Evolutionary conservation across 2,329 filamentous ascomycete species (phyloP).

Genomic region (Tolypocladium nubicola): DNA sequence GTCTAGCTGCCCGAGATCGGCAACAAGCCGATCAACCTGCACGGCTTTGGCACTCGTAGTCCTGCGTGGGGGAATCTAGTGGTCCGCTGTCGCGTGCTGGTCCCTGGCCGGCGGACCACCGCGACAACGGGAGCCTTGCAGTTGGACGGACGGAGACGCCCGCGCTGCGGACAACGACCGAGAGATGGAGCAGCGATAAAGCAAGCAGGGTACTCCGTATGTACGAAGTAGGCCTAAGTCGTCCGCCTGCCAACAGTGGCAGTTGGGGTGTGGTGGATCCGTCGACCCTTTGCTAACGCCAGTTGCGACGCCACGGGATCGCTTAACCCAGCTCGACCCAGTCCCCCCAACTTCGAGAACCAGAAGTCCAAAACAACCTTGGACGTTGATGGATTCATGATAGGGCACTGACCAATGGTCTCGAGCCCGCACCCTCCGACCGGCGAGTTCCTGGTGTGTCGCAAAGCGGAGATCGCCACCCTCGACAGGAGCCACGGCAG

Average conservation of each 20-base stretch:
- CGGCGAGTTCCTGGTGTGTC: not conserved
- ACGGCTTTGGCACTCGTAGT: not conserved
- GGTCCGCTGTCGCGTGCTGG: not conserved
- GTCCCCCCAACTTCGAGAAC: not conserved
- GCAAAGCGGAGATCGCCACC: not conserved
- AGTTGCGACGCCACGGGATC: not conserved
- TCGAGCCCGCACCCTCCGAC: not conserved
- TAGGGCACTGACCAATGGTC: not conserved
- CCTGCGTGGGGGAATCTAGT: not conserved
- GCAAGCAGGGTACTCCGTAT: not conserved
- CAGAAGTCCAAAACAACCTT: not conserved
- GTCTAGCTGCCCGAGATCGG: no score
- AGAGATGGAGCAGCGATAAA: not conserved
- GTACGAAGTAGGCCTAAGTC: no score
- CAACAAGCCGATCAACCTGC: not conserved
- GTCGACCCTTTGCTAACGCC: not conserved
- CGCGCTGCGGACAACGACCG: not conserved
- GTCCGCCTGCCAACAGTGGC: not conserved
- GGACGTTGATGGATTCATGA: not conserved
- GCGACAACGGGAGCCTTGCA: not conserved
- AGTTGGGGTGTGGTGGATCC: not conserved
- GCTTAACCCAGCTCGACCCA: not conserved
- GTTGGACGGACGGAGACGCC: no score
- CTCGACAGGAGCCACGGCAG: not conserved
- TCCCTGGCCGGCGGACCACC: not conserved